Evolutionary conservation across 441 rosid species (phyloP).

Genomic region (Pelargonium myrrhifolium): DNA sequence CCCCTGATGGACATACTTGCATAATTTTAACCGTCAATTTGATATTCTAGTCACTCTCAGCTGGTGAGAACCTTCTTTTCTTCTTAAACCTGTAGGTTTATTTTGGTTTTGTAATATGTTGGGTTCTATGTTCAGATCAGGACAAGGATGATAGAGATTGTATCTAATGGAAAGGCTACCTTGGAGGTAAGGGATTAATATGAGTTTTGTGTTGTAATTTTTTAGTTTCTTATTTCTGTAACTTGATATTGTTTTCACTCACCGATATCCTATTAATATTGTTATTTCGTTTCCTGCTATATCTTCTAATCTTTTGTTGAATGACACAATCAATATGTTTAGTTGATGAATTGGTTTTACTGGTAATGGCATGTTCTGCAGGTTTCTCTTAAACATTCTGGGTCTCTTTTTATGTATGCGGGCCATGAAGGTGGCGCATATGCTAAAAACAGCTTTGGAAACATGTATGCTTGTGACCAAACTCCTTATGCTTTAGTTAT

Average conservation of each 20-base stretch:
- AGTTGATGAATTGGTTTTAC: constrained; percentile 11
- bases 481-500: constrained; percentile 4
- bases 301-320: not conserved
- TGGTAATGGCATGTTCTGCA: constrained; percentile 28
- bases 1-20: not conserved
- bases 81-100: not conserved
- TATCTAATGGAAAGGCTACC: constrained; percentile 68
- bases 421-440: constrained; percentile 87
- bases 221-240: constrained; percentile 3
- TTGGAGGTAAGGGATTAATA: constrained; percentile 53
- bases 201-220: constrained; percentile 3
- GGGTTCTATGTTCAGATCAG: constrained; percentile 45
- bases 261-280: not conserved
- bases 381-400: constrained; percentile 96
- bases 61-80: not conserved
- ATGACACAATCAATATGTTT: not conserved
- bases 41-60: not conserved
- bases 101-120: constrained; percentile 14
- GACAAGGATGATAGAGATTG: constrained; percentile 79
- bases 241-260: not conserved
- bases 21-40: not conserved
- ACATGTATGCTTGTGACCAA: constrained; percentile 45
- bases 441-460: constrained; percentile 98
- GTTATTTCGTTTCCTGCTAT: not conserved
- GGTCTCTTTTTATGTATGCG: constrained; percentile 97